phyloP scores from a whole-genome alignment of 2,329 filamentous ascomycete species.

The Diplodia corticola region DNA sequence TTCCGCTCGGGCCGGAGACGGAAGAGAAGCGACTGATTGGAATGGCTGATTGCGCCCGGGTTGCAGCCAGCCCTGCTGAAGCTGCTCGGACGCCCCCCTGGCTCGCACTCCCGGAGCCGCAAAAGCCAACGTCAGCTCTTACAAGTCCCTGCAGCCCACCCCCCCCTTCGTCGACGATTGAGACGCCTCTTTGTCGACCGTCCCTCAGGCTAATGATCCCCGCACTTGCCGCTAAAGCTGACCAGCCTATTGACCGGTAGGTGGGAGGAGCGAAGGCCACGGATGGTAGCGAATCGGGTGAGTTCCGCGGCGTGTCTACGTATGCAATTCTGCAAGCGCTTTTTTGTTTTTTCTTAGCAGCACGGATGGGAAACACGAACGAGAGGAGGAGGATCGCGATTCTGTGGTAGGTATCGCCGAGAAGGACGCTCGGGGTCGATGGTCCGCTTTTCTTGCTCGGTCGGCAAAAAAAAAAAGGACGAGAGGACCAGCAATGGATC shows the following conservation, averaged over 20 bases:
- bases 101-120: background rate
- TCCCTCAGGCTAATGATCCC: background rate
- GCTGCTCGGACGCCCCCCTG: background rate
- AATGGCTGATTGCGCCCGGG: background rate
- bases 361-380: background rate
- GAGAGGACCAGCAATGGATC: conserved; percentile 10
- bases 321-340: background rate
- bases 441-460: background rate
- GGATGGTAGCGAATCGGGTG: background rate
- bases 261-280: too few relatives aligned
- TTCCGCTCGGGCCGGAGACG: background rate
- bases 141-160: background rate
- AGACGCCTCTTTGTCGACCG: background rate
- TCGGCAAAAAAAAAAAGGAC: background rate
- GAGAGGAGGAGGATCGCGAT: background rate
- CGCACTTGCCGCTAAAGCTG: background rate
- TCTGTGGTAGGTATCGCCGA: background rate
- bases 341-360: too few relatives aligned
- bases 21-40: background rate
- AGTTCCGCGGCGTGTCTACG: background rate
- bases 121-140: conserved; percentile 10
- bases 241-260: background rate
- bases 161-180: background rate
- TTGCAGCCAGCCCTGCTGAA: background rate
- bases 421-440: background rate